phyloP scores from a whole-genome alignment of 306 rosid genomes.

The Biancaea sappan region DNA sequence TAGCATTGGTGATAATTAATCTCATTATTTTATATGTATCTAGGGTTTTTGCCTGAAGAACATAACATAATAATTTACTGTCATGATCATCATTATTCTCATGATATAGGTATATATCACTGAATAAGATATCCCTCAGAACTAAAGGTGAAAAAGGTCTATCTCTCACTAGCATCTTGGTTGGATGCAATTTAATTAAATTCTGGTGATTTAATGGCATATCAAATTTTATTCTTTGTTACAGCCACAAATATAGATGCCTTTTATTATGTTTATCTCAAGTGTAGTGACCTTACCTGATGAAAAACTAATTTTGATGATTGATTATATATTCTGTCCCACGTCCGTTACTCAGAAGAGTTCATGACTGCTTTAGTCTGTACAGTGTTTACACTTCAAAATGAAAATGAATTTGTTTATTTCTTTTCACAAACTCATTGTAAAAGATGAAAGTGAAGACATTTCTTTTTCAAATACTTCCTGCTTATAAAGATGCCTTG shows the following conservation, averaged over 20 bases:
- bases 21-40: neutral
- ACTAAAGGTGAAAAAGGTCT: neutral
- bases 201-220: neutral
- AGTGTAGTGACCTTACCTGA: no score
- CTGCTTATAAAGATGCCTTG: neutral
- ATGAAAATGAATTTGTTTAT: neutral
- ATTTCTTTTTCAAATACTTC: neutral
- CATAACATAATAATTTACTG: neutral
- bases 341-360: no score
- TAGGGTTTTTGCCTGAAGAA: slow-evolving; percentile 13
- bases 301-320: neutral
- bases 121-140: neutral
- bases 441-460: neutral
- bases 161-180: neutral
- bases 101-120: neutral
- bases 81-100: neutral
- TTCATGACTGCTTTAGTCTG: neutral
- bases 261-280: no score
- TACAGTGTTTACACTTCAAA: neutral
- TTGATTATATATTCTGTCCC: neutral
- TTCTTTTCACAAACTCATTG: neutral
- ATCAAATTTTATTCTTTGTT: neutral
- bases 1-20: slow-evolving; percentile 14
- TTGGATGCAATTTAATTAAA: neutral
- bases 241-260: no score